These are phyloP conservation scores for Schizophyllum amplum DNA, from an alignment of 1,284 basidiomycete genomes.

Conservation along the genomic window DNA sequence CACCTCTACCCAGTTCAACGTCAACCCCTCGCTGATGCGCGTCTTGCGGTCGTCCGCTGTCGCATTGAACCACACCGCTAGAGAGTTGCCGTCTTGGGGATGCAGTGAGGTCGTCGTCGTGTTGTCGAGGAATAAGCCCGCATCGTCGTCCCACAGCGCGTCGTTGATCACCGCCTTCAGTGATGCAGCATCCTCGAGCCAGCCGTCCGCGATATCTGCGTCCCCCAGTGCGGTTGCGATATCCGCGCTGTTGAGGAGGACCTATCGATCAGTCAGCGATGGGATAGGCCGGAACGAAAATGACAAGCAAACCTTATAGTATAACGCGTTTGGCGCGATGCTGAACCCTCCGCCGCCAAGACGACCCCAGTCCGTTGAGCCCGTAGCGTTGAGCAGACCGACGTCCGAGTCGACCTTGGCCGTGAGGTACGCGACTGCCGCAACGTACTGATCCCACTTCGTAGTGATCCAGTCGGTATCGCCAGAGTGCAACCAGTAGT, in stretches of 20 bases:
- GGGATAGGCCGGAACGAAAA: background rate
- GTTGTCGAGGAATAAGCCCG: constrained; percentile 40
- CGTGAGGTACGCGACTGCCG: constrained; percentile 36
- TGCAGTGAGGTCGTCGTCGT: constrained; percentile 31
- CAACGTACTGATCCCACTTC: constrained; percentile 38
- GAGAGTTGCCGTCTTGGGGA: constrained; percentile 41
- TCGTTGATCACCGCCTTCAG: constrained; percentile 34
- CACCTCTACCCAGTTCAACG: constrained; percentile 34
- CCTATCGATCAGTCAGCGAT: constrained; percentile 18
- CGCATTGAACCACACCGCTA: constrained; percentile 37
- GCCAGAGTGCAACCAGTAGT: constrained; percentile 38
- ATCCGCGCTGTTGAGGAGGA: constrained; percentile 34
- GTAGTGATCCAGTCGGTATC: constrained; percentile 32
- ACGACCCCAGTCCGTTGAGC: constrained; percentile 40
- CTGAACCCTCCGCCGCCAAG: constrained; percentile 39
- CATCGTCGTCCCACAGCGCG: constrained; percentile 33
- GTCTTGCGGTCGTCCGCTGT: constrained; percentile 25
- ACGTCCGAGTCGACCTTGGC: constrained; percentile 30
- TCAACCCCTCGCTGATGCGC: constrained; percentile 30
- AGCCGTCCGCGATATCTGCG: constrained; percentile 23
- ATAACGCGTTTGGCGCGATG: constrained; percentile 37
- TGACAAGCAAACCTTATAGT: constrained; percentile 24
- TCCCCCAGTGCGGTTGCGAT: constrained; percentile 30
- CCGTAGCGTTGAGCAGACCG: constrained; percentile 38
- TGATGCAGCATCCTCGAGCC: constrained; percentile 27